Evolutionary conservation across 2,329 filamentous ascomycete genomes (phyloP).

Genomic region (Fusarium duplospermum): DNA sequence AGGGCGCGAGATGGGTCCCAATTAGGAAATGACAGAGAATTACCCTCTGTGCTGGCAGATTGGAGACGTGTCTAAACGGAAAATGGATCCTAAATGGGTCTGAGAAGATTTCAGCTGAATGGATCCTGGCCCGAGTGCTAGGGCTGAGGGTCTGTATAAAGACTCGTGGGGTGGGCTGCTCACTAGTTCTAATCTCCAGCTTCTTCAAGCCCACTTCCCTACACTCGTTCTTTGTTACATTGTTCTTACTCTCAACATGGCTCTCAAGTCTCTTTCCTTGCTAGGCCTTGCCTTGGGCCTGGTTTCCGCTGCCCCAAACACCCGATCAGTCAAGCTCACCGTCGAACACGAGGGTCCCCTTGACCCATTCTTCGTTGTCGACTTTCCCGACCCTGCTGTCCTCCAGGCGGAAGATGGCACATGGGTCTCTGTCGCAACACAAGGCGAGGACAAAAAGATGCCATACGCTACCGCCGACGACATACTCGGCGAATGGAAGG

Average conservation of each 20-base stretch:
- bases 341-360: slow-evolving; percentile 3
- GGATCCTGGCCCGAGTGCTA: neutral
- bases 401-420: slow-evolving; percentile 10
- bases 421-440: slow-evolving; percentile 20
- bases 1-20: neutral
- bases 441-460: neutral
- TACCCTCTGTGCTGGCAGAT: neutral
- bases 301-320: neutral
- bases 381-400: slow-evolving; percentile 18
- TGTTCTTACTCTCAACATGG: neutral
- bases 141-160: neutral
- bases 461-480: neutral
- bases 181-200: neutral
- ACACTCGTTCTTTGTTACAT: neutral
- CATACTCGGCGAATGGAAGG: slow-evolving; percentile 9
- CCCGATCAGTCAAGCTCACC: slow-evolving; percentile 4
- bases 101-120: neutral
- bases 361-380: neutral
- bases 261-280: neutral
- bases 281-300: neutral
- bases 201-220: neutral
- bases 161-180: neutral
- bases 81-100: neutral
- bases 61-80: neutral
- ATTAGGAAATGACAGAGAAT: neutral